These are phyloP conservation scores for Plantago lanceolata DNA, from an alignment of 305 asterid species.

Conservation along the genomic window DNA sequence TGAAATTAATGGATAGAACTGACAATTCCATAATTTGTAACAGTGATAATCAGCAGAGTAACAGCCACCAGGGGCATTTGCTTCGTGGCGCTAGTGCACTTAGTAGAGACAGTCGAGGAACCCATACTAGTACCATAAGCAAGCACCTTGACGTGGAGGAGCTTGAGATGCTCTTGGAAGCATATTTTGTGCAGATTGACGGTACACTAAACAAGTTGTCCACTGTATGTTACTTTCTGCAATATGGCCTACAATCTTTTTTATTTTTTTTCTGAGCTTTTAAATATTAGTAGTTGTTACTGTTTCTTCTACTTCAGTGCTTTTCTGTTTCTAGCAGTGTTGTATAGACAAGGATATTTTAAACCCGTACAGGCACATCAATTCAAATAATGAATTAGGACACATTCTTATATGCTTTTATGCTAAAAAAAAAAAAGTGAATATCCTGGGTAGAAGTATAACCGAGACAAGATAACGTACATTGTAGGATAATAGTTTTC, in stretches of 20 bases:
- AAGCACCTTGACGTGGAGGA: conserved; percentile 90
- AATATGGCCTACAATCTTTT: conserved; percentile 2
- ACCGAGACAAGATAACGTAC: background rate
- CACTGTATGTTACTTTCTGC: conserved; percentile 48
- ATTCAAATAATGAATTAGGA: background rate
- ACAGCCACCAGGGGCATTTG: conserved; percentile 37
- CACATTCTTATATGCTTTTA: background rate
- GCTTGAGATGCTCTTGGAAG: conserved; percentile 98
- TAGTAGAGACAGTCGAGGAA: conserved; percentile 75
- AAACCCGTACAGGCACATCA: background rate
- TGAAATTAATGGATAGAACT: conserved; percentile 44
- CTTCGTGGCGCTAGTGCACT: conserved; percentile 47
- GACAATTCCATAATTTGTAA: conserved; percentile 40
- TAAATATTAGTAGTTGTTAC: too few relatives aligned
- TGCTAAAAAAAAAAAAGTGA: background rate
- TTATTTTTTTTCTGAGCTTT: conserved; percentile 1
- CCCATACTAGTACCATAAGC: conserved; percentile 56
- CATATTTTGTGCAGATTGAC: conserved; percentile 91
- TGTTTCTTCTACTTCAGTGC: background rate
- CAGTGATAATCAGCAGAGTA: conserved; percentile 38
- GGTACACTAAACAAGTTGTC: conserved; percentile 86
- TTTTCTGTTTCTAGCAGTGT: background rate
- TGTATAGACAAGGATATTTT: background rate
- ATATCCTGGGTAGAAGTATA: background rate
- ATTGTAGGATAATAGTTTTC: background rate